Evolutionary conservation across 2,329 filamentous ascomycete species (phyloP).

Genomic region (Fusarium siculi): DNA sequence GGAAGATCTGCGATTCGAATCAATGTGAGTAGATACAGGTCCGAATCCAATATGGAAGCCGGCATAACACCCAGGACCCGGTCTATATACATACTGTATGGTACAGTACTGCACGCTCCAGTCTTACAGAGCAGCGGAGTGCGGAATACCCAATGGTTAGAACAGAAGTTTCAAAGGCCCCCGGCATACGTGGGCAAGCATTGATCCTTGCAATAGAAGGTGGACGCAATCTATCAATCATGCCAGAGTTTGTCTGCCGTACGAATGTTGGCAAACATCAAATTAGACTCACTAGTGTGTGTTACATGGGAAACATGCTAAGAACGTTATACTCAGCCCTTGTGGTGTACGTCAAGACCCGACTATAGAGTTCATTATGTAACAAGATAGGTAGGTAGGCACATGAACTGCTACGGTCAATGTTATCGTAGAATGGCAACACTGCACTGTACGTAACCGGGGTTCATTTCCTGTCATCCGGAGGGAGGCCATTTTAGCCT

Average conservation of each 20-base stretch:
- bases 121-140: neutral
- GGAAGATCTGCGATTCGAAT: conserved; percentile 30
- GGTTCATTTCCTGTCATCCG: neutral
- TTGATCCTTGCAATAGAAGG: conserved; percentile 13
- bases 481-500: conserved; percentile 6
- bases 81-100: conserved; percentile 25
- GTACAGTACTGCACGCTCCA: conserved; percentile 2
- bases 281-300: conserved; percentile 11
- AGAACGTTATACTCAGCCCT: neutral
- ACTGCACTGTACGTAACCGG: neutral
- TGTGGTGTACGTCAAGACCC: neutral
- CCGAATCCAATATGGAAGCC: conserved; percentile 1
- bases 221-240: conserved; percentile 12
- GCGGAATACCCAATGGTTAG: conserved; percentile 2
- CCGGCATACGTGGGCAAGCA: conserved; percentile 11
- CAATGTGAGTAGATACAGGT: conserved; percentile 11
- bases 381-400: neutral
- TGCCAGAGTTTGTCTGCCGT: conserved; percentile 2
- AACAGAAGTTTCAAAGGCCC: conserved; percentile 18
- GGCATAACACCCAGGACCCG: conserved; percentile 29
- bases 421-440: neutral
- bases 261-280: neutral
- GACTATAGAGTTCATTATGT: neutral
- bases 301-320: conserved; percentile 1
- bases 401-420: neutral